Evolutionary conservation across 2,329 filamentous ascomycete genomes (phyloP).

Genomic region (Thermomyces lanuginosus): DNA sequence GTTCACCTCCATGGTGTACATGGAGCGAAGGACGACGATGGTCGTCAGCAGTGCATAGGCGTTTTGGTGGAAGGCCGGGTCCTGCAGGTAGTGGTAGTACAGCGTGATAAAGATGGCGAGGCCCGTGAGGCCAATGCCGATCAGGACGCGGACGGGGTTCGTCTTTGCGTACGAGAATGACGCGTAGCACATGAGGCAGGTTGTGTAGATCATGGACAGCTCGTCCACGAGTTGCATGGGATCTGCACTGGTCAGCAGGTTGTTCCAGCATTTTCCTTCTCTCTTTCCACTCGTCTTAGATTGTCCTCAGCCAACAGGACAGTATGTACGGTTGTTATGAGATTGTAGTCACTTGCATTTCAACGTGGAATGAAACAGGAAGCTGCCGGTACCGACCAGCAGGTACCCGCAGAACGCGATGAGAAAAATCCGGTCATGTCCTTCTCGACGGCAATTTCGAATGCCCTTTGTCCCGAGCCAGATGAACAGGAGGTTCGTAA

Average conservation of each 20-base stretch:
- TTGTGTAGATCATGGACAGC: slow-evolving; percentile 57
- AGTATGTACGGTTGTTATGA: slow-evolving; percentile 4
- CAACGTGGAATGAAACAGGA: slow-evolving; percentile 47
- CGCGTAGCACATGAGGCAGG: slow-evolving; percentile 53
- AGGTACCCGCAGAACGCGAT: slow-evolving; percentile 49
- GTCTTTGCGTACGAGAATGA: slow-evolving; percentile 57
- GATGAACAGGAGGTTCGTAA: slow-evolving; percentile 72
- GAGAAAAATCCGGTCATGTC: slow-evolving; percentile 60
- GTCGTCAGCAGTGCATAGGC: slow-evolving; percentile 59
- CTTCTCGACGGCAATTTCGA: slow-evolving; percentile 51
- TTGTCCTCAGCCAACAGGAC: not conserved
- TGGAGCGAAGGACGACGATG: slow-evolving; percentile 52
- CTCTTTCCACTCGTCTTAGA: no score
- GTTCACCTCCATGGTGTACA: slow-evolving; percentile 59
- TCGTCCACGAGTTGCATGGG: slow-evolving; percentile 58
- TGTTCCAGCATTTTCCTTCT: not conserved
- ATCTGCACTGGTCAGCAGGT: slow-evolving; percentile 29
- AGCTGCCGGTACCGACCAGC: slow-evolving; percentile 44
- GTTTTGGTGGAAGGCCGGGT: slow-evolving; percentile 68
- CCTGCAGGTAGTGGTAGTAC: slow-evolving; percentile 66
- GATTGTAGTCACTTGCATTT: slow-evolving; percentile 34
- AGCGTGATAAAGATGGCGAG: slow-evolving; percentile 56
- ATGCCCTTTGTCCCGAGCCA: slow-evolving; percentile 62
- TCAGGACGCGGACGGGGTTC: slow-evolving; percentile 31
- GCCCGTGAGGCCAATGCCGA: slow-evolving; percentile 41